Conservation (phyloP, 176 grass and related monocot genomes). For the Chrysopogon serrulatus region DNA sequence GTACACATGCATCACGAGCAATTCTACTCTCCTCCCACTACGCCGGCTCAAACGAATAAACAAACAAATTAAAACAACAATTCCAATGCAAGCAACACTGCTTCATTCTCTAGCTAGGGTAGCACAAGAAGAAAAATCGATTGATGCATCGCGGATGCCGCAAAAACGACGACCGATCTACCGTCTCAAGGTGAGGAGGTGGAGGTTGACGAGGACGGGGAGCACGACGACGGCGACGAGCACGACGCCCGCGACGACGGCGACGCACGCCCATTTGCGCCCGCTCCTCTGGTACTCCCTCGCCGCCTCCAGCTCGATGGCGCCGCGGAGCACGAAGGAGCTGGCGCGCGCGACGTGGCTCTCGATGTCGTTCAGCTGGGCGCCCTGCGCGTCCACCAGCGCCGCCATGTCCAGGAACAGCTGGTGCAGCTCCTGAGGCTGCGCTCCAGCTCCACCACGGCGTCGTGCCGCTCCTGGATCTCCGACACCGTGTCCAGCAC, state of each 20-base stretch:
- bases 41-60: neutral
- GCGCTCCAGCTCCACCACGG: slow-evolving; percentile 71
- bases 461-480: slow-evolving; percentile 87
- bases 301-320: slow-evolving; percentile 75
- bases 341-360: slow-evolving; percentile 88
- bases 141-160: neutral
- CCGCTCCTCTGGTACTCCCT: slow-evolving; percentile 60
- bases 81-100: neutral
- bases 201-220: slow-evolving; percentile 46
- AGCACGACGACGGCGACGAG: slow-evolving; percentile 31
- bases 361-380: slow-evolving; percentile 92
- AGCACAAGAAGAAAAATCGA: no score
- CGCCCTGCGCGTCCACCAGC: slow-evolving; percentile 83
- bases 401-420: slow-evolving; percentile 94
- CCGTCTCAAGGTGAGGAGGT: slow-evolving; percentile 13
- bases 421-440: slow-evolving; percentile 82
- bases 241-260: slow-evolving; percentile 35
- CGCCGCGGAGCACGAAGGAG: slow-evolving; percentile 82
- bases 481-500: slow-evolving; percentile 73
- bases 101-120: no score
- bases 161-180: neutral
- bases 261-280: slow-evolving; percentile 73
- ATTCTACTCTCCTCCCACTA: no score
- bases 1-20: neutral
- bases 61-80: neutral